phyloP scores from a whole-genome alignment of 2,329 filamentous ascomycete genomes.

The Stromatinia cepivora region DNA sequence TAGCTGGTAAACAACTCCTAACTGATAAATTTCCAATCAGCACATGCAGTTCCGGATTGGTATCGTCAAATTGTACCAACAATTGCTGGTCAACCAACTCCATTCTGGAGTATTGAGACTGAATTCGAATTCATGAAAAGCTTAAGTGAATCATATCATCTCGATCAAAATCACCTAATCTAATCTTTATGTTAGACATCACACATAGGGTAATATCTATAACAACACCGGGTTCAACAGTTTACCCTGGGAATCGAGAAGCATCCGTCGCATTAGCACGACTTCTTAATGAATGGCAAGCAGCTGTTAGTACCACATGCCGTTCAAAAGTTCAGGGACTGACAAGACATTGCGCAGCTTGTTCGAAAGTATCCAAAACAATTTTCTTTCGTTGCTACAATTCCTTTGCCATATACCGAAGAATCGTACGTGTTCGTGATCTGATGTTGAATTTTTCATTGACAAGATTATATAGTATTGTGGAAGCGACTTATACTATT shows the following conservation, averaged over 20 bases:
- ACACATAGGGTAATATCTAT: slow-evolving; percentile 13
- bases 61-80: neutral
- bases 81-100: neutral
- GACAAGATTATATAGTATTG: neutral
- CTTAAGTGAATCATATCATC: neutral
- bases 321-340: neutral
- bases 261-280: slow-evolving; percentile 5
- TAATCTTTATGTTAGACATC: slow-evolving; percentile 3
- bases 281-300: slow-evolving; percentile 11
- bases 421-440: slow-evolving; percentile 1
- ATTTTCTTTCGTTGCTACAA: slow-evolving; percentile 13
- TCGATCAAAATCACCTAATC: neutral
- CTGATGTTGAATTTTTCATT: neutral
- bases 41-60: slow-evolving; percentile 6
- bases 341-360: neutral
- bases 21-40: neutral
- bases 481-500: neutral
- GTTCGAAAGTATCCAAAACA: neutral
- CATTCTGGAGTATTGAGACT: slow-evolving; percentile 6
- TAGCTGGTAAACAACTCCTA: neutral
- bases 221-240: slow-evolving; percentile 1
- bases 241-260: neutral
- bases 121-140: slow-evolving; percentile 10
- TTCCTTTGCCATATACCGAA: slow-evolving; percentile 7
- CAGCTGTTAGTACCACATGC: neutral